A percentile compares a stretch with the other conserved stretches of the same genome.
These are phyloP conservation scores for Bolboschoenoplectus hybrid DNA, from an alignment of 202 grass and related monocot species.

Conservation along the genomic window DNA sequence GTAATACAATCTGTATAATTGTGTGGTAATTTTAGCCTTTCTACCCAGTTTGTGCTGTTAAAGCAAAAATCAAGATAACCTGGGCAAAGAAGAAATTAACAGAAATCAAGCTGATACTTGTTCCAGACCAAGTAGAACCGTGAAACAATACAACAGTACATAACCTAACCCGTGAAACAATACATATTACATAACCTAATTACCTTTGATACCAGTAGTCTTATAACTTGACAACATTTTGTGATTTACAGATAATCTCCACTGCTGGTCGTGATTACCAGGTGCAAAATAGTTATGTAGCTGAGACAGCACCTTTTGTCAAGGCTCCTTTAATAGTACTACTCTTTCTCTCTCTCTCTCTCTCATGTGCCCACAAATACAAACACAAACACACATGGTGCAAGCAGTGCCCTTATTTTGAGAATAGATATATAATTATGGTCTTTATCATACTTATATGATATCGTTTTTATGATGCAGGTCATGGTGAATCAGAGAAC, in stretches of 20 bases:
- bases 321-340: conserved; percentile 70
- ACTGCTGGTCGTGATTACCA: conserved; percentile 76
- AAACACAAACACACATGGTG: background rate
- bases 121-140: background rate
- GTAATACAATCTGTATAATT: background rate
- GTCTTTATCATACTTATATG: conserved; percentile 20
- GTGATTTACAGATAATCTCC: conserved; percentile 79
- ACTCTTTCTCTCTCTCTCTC: background rate
- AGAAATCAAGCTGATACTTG: background rate
- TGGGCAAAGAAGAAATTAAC: background rate
- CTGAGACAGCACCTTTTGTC: conserved; percentile 68
- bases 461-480: conserved; percentile 49
- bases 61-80: background rate
- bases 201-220: background rate
- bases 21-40: background rate
- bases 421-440: background rate
- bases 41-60: background rate
- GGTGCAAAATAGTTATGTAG: conserved; percentile 73
- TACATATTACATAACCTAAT: background rate
- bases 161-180: background rate
- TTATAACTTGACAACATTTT: conserved; percentile 29
- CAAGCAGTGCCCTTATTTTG: background rate
- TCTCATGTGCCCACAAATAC: background rate
- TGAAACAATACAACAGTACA: background rate
- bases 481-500: conserved; percentile 90